Evolutionary conservation across 768 basidiomycete species (phyloP).

Genomic region (Calocybe indica): DNA sequence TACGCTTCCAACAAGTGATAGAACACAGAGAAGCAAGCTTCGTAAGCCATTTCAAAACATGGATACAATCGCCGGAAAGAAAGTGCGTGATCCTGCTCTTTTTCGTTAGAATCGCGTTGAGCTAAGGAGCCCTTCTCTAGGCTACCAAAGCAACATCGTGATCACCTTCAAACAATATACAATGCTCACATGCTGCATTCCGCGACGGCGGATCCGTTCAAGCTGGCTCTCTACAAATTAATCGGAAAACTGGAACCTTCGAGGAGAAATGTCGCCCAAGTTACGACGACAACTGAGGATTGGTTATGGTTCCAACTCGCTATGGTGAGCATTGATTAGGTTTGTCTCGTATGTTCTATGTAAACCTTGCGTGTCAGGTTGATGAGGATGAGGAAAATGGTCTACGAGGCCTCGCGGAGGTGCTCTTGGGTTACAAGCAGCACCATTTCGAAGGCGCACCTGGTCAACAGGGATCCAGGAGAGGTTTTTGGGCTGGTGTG

Average conservation of each 20-base stretch:
- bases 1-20: slow-evolving; percentile 62
- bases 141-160: slow-evolving; percentile 66
- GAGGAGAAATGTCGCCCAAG: slow-evolving; percentile 71
- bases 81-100: slow-evolving; percentile 37
- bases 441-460: slow-evolving; percentile 73
- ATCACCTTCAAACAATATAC: slow-evolving; percentile 75
- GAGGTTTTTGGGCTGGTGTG: slow-evolving; percentile 76
- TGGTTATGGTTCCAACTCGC: slow-evolving; percentile 98
- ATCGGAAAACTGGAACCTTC: slow-evolving; percentile 88
- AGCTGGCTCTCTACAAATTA: slow-evolving; percentile 91
- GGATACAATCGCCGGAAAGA: slow-evolving; percentile 77
- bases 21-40: slow-evolving; percentile 80
- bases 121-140: slow-evolving; percentile 24
- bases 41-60: slow-evolving; percentile 73
- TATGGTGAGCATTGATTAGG: slow-evolving; percentile 42
- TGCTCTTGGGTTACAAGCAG: slow-evolving; percentile 71
- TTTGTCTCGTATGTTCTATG: not conserved
- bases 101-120: not conserved
- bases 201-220: slow-evolving; percentile 88
- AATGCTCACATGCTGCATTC: slow-evolving; percentile 89
- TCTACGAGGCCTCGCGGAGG: slow-evolving; percentile 67
- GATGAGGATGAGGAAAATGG: slow-evolving; percentile 82
- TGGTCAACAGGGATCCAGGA: slow-evolving; percentile 49
- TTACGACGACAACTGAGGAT: slow-evolving; percentile 92
- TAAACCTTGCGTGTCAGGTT: slow-evolving; percentile 33